Evolutionary conservation across 768 basidiomycete genomes (phyloP), one percentile per base, ranked within the genome.

Genomic region (Lactarius vividus): DNA sequence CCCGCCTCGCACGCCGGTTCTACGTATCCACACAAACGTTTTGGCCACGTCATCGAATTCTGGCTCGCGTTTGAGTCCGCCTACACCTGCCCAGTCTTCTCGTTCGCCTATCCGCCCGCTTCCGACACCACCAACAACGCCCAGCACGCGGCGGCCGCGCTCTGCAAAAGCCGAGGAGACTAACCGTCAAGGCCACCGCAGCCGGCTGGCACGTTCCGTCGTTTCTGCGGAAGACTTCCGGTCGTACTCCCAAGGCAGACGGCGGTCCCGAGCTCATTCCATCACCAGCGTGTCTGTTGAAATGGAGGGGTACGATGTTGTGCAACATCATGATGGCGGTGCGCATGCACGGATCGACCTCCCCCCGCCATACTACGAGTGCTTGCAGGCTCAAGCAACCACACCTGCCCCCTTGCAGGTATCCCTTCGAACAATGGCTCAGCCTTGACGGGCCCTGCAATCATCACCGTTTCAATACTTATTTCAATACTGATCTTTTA

Each of bases 291-390:
- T 58, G 23, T 49, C 54, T 31, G 54, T 37, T 54, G 23, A 65
- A 40, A 26, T 40, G 40, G 57, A 29, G 10, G 49, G 23, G 7
- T 62, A 39, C 39, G 46, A 35, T 16, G 26, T 58, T 23, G 60
- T 62, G 39, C 64, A 66, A 20, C 67, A 68, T 39, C 67, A 68
- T 52, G 57, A 68, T 42, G 64, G 67, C 3, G 55, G 59, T 15
- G 10, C 37, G 28, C 20, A 40, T 20, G 28, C 57, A 9, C 56
- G 54, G 23, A 60, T 61, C 28, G 67, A 68, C 57, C 46, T 68
- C 18, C 67, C 67, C 26, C 67, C 67, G n/a, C 67, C 67, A 1
- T 68, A 68, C 56, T 40, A 58, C 33, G 67, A 68, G 40, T 66
- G 67, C 59, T 52, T 66, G 59, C 56, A 28, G 29, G 29, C 16